Base-by-base conservation (phyloP, 208 protist species). In the Leishmania tarentolae region DNA sequence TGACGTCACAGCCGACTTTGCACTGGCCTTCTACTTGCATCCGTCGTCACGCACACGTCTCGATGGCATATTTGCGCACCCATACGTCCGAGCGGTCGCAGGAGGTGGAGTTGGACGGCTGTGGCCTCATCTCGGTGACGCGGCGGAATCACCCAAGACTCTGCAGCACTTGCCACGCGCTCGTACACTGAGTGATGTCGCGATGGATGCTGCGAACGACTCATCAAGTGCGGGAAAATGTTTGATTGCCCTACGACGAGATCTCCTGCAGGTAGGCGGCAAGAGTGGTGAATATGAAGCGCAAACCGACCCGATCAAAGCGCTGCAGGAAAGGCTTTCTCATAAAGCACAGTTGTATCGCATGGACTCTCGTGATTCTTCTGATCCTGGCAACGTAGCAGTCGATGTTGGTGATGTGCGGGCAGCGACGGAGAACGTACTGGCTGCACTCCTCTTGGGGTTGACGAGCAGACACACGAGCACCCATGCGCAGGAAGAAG, bases 361-460 rank as follows among this genome's bases (percentile, higher is more conserved):
- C 17, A 28, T 81, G 44, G 42, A 15, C 40, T 31, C 74, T 68
- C 66, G 82, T 21, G 13, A 21, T 8, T 11, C 37, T 13, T 46
- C 15, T 2, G 7, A 42, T 40, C 35, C 24, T 37, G 65, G 65
- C 40, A 53, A 80, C 5, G 8, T 61, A 17, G 40, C 61, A 24
- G 56, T 47, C 53, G 37, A 42, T 17, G 52, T 17, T 37, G 46
- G 1, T 5, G 66, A 76, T 52, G n/a, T 1, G 40, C 47, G 35
- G 1, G 42, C 71, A 44, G 46, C 78, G 8, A 82, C 59, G 13
- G 82, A 86, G 24, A 72, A 4, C 0, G 50, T 50, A 21, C 52
- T 86, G 15, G 82, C 82, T 3, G 52, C 50, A 0, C 74, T 86
- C 24, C 68, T 86, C 19, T 61, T 86, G 56, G 82, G 82, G 82